phyloP scores from a whole-genome alignment of 2,329 filamentous ascomycete species.

The Tolypocladium pustulatum region DNA sequence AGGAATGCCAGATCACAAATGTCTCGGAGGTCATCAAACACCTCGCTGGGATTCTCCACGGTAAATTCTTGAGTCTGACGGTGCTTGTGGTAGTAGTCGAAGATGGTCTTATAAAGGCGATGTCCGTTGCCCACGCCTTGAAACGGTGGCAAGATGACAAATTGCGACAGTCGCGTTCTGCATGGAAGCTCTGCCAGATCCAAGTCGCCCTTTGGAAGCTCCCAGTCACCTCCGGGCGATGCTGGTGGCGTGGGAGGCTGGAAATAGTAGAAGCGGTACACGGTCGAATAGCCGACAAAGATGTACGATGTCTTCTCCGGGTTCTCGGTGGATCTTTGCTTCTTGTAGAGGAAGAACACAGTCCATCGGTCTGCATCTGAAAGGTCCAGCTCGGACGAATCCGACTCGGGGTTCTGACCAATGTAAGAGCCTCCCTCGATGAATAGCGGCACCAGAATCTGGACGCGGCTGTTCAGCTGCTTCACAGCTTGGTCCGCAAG shows the following conservation, averaged over 20 bases:
- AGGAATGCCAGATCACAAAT: conserved; percentile 60
- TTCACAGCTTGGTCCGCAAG: conserved; percentile 60
- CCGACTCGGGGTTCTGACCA: conserved; percentile 30
- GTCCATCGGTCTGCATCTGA: conserved; percentile 78
- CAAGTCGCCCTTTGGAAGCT: conserved; percentile 33
- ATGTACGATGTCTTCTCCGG: conserved; percentile 52
- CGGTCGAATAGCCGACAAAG: conserved; percentile 81
- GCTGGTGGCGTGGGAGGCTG: conserved; percentile 34
- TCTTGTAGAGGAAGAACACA: conserved; percentile 76
- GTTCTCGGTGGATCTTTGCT: conserved; percentile 32
- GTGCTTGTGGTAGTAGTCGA: conserved; percentile 55
- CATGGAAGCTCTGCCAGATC: conserved; percentile 55
- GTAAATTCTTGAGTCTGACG: conserved; percentile 71
- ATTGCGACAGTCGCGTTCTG: conserved; percentile 83
- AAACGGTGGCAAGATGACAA: conserved; percentile 80
- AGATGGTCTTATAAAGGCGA: conserved; percentile 72
- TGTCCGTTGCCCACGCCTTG: conserved; percentile 72
- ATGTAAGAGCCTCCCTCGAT: conserved; percentile 88
- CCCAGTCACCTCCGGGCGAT: conserved; percentile 29
- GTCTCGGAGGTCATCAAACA: conserved; percentile 72
- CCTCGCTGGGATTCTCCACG: conserved; percentile 86
- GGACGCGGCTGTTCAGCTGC: conserved; percentile 66
- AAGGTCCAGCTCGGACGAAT: conserved; percentile 55
- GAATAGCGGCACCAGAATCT: conserved; percentile 74
- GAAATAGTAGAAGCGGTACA: conserved; percentile 74